Base-by-base conservation (phyloP, 495 filamentous ascomycete genomes). In the Aspergillus incahuasiensis region DNA sequence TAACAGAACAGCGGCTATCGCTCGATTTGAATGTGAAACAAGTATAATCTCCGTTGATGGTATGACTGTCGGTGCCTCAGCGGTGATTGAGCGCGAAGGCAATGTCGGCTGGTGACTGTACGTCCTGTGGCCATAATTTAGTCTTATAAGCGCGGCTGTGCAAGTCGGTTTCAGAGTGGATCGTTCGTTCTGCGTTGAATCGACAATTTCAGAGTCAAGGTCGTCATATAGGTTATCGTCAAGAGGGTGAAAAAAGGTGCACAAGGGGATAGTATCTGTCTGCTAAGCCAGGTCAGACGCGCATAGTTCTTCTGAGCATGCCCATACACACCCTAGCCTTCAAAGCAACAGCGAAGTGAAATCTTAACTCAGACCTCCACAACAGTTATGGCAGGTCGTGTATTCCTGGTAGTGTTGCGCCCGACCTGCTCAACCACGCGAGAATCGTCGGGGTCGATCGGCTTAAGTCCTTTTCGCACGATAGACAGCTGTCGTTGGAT, bases 401-500 rank as follows among this genome's bases (percentile, higher is more conserved):
- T n/a, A 30, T 42, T 16, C n/a, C 28, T 11, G 28, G 20, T 16
- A 8, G 4, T 20, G n/a, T 39, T 38, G 48, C 9, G 19, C 24
- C 12, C 16, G 18, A 28, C 20, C 13, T 52, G 38, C 48, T 1
- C 20, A 16, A 15, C 35, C 2, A 2, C 19, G 15, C 25, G 4
- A 8, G 38, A 24, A 39, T 52, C 32, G 12, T 18, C 18, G 2
- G 38, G 15, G 1, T 25, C 45, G 11, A 28, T 28, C 9, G 38
- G 28, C 1, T 38, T 50, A 8, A 34, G 38, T 0, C 32, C 13
- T 22, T 39, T 49, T 22, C 32, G 44, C 21, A 38, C 34, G 20
- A 20, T 20, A 25, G 9, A 8, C 6, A 45, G 50, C 16, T 66
- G 62, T 63, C 46, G 40, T 22, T 22, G 35, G 16, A 55, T 43